A percentile compares a stretch with the other conserved stretches of the same genome.
Conservation (phyloP, 805 yeast genomes). For the Kuraishia molischiana region DNA sequence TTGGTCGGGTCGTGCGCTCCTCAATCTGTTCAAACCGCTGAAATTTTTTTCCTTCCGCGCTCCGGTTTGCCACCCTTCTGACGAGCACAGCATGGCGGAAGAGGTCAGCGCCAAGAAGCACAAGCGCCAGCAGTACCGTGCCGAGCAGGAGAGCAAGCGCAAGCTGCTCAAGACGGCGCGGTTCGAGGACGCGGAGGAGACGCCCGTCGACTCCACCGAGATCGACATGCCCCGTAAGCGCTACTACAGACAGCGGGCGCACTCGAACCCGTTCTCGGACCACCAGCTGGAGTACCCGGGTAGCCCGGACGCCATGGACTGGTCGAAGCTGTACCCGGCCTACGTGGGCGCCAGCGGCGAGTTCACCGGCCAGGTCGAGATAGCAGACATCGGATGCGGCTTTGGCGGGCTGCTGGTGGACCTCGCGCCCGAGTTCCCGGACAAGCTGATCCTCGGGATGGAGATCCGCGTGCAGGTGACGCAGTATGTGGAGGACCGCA, state of each 20-base stretch:
- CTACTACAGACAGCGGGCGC: conserved; percentile 93
- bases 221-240: conserved; percentile 70
- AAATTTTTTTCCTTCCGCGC: too few relatives aligned
- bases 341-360: conserved; percentile 32
- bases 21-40: too few relatives aligned
- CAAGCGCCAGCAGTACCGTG: conserved; percentile 40
- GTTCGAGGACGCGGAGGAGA: conserved; percentile 22
- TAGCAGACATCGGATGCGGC: conserved; percentile 97
- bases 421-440: conserved; percentile 69
- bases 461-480: conserved; percentile 98
- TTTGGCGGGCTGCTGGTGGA: conserved; percentile 87
- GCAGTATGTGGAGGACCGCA: conserved; percentile 91
- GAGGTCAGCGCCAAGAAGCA: conserved; percentile 10
- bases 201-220: conserved; percentile 6
- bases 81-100: too few relatives aligned
- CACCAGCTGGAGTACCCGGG: conserved; percentile 84
- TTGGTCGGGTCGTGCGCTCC: too few relatives aligned
- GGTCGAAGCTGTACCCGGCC: conserved; percentile 70
- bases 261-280: conserved; percentile 94
- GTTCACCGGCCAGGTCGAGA: conserved; percentile 53
- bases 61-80: too few relatives aligned
- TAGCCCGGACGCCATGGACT: conserved; percentile 77
- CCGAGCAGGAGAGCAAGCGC: conserved; percentile 32
- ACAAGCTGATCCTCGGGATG: conserved; percentile 80
- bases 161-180: conserved; percentile 34